These are phyloP conservation scores for Pittosporum tobira DNA, from an alignment of 129 eudicot species.

Conservation along the genomic window DNA sequence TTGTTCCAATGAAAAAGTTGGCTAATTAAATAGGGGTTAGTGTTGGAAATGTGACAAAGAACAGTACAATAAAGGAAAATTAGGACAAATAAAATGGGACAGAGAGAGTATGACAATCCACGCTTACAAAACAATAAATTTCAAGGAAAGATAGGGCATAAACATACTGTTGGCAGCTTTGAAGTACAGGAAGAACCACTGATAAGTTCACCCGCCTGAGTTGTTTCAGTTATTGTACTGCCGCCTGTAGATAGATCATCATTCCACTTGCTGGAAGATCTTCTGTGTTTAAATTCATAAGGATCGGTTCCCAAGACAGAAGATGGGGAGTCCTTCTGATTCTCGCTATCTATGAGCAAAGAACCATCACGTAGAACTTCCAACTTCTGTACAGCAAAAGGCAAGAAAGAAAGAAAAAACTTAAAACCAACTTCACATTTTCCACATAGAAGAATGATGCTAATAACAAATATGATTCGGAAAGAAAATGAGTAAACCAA, in stretches of 20 bases:
- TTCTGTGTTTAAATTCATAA: constrained; percentile 28
- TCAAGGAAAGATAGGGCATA: neutral
- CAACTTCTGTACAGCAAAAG: constrained; percentile 32
- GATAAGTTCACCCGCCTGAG: constrained; percentile 73
- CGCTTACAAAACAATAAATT: too few species aligned
- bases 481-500: neutral
- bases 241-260: constrained; percentile 52
- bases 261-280: constrained; percentile 56
- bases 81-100: too few species aligned
- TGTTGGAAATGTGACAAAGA: too few species aligned
- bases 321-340: constrained; percentile 36
- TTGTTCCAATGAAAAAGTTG: too few species aligned
- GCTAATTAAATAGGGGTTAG: too few species aligned
- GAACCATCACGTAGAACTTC: constrained; percentile 40
- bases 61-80: too few species aligned
- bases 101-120: too few species aligned
- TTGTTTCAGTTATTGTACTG: constrained; percentile 63
- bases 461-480: neutral
- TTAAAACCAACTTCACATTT: constrained; percentile 3
- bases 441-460: neutral
- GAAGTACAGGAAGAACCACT: constrained; percentile 56
- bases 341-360: constrained; percentile 42
- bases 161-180: constrained; percentile 43
- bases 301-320: constrained; percentile 23
- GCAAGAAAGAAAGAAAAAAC: constrained; percentile 4